These are phyloP conservation scores for Chalciporus chontae DNA, from an alignment of 768 basidiomycete genomes.

Conservation along the genomic window DNA sequence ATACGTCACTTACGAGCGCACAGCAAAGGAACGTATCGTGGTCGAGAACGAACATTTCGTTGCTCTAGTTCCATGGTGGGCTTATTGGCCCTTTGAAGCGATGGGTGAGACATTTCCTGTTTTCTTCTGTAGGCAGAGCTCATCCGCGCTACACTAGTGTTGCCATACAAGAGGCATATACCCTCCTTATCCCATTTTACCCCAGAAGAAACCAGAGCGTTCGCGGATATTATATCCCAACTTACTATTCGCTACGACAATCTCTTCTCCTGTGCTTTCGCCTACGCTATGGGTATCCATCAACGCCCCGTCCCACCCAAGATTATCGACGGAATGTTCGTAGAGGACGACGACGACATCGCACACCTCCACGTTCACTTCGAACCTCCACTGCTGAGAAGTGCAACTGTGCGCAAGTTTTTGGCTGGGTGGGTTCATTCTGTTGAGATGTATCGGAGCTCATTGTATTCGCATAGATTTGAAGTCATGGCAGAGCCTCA, in stretches of 20 bases:
- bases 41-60: constrained; percentile 73
- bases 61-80: constrained; percentile 93
- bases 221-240: constrained; percentile 64
- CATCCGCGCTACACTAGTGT: constrained; percentile 40
- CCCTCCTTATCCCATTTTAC: constrained; percentile 62
- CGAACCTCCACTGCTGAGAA: constrained; percentile 78
- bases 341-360: constrained; percentile 45
- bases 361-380: constrained; percentile 89
- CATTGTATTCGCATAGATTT: constrained; percentile 45
- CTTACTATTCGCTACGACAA: constrained; percentile 73
- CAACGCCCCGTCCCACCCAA: constrained; percentile 64
- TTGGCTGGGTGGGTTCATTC: constrained; percentile 66
- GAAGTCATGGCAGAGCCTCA: constrained; percentile 91
- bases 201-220: constrained; percentile 53
- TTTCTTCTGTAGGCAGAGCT: constrained; percentile 1
- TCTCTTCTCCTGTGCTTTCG: constrained; percentile 81
- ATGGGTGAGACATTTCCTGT: constrained; percentile 43
- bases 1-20: constrained; percentile 67
- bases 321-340: constrained; percentile 21
- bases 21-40: constrained; percentile 59
- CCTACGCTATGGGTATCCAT: constrained; percentile 94
- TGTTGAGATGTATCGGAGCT: background rate
- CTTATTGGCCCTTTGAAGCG: constrained; percentile 89
- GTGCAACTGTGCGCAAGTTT: constrained; percentile 83
- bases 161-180: constrained; percentile 78